phyloP scores from a whole-genome alignment of 768 basidiomycete genomes.

The Podaxis rugospora region DNA sequence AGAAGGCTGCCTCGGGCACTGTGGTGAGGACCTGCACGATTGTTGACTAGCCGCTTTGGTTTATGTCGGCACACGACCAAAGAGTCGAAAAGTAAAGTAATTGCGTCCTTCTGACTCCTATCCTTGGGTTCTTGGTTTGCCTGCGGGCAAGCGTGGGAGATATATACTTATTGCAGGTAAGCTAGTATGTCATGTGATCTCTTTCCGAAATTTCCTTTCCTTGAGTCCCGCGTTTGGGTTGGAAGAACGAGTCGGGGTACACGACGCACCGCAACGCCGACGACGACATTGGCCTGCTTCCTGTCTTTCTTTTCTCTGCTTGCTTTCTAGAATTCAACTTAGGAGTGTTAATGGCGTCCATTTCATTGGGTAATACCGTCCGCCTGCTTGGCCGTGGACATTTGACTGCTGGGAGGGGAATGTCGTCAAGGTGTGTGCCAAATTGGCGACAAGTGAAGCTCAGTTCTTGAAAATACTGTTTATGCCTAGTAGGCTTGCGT shows the following conservation, averaged over 20 bases:
- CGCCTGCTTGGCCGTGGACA: slow-evolving; percentile 1
- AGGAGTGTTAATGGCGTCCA: background rate
- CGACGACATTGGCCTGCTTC: background rate
- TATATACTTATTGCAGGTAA: background rate
- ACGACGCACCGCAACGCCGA: background rate
- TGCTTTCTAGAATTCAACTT: background rate
- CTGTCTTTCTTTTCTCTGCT: background rate
- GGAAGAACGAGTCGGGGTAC: background rate
- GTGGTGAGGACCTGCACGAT: background rate
- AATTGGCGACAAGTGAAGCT: background rate
- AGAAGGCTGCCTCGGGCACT: background rate
- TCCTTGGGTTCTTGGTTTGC: background rate
- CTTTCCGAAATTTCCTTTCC: slow-evolving; percentile 1
- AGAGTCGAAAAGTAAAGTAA: background rate
- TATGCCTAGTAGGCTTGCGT: background rate
- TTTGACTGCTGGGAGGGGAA: background rate
- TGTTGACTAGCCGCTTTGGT: background rate
- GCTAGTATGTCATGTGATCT: background rate
- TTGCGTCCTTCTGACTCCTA: background rate
- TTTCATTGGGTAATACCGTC: background rate
- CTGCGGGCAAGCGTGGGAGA: background rate
- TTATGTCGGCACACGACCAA: background rate
- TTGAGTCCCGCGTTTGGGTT: background rate
- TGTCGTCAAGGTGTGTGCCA: background rate
- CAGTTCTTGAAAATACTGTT: background rate